Conservation (phyloP, 352 stramenopile species). For the Pythium plurisporium region DNA sequence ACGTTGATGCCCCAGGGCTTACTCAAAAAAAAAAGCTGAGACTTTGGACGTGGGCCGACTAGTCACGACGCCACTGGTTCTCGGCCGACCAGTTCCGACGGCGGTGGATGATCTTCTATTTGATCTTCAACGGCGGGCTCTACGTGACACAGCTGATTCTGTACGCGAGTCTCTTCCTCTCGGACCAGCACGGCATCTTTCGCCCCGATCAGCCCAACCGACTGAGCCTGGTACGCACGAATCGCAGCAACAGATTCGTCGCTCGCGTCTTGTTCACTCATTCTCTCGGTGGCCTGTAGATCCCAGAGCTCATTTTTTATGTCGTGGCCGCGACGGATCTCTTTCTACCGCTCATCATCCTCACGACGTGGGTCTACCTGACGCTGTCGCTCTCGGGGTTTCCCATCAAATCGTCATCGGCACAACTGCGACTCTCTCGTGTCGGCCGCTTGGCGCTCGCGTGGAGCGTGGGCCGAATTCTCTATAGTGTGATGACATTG, state of each 20-base stretch:
- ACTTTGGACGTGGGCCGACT: too few relatives aligned
- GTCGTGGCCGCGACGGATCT: conserved; percentile 83
- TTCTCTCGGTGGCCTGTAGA: conserved; percentile 27
- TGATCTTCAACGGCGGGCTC: conserved; percentile 88
- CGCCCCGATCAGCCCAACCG: conserved; percentile 65
- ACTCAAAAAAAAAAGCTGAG: too few relatives aligned
- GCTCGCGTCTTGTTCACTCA: background rate
- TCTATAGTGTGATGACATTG: conserved; percentile 86
- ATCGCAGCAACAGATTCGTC: too few relatives aligned
- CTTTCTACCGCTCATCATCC: conserved; percentile 85
- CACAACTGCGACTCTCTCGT: conserved; percentile 47
- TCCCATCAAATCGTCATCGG: conserved; percentile 70
- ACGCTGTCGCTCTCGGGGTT: conserved; percentile 86
- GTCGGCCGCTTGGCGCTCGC: conserved; percentile 65
- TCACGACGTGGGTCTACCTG: conserved; percentile 88
- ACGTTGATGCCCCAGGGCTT: too few relatives aligned
- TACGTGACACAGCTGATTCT: conserved; percentile 88
- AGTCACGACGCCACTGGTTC: conserved; percentile 90
- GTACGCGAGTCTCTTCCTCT: conserved; percentile 87
- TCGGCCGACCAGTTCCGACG: conserved; percentile 77
- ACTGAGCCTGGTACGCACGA: conserved; percentile 46
- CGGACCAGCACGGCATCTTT: conserved; percentile 78
- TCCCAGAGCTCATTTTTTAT: conserved; percentile 76
- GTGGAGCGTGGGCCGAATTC: conserved; percentile 81
- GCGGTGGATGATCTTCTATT: conserved; percentile 90